Evolutionary conservation across 2,329 filamentous ascomycete species (phyloP).

Genomic region (Colletotrichum aenigma): DNA sequence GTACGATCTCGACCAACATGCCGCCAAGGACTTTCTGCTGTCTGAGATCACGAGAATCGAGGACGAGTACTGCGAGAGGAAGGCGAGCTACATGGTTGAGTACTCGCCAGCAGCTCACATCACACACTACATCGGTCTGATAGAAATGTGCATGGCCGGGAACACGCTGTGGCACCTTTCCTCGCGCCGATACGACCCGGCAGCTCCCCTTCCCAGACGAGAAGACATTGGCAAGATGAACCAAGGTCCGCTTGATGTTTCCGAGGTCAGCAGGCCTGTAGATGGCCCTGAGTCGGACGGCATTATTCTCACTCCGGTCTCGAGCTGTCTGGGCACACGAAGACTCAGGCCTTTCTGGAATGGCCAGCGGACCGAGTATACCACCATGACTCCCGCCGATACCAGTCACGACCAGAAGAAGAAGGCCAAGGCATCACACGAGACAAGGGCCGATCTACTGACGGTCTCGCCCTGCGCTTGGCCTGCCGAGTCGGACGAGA

Average conservation of each 20-base stretch:
- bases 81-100: not conserved
- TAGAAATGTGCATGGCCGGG: constrained; percentile 1
- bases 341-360: not conserved
- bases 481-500: not conserved
- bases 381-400: not conserved
- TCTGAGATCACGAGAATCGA: not conserved
- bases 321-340: not conserved
- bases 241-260: not conserved
- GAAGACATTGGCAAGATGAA: not conserved
- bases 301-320: not conserved
- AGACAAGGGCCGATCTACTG: not conserved
- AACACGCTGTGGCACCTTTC: constrained; percentile 1
- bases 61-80: constrained; percentile 1
- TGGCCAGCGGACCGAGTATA: not conserved
- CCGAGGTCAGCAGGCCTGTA: not conserved
- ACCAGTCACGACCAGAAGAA: not conserved
- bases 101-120: not conserved
- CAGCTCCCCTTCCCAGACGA: not conserved
- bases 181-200: not conserved
- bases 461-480: not conserved
- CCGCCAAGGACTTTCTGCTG: not conserved
- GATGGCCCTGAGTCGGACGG: not conserved
- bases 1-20: not conserved
- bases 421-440: not conserved
- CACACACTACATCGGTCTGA: not conserved